Conservation (phyloP, 2,329 filamentous ascomycete genomes). For the Paraphaeosphaeria minitans region DNA sequence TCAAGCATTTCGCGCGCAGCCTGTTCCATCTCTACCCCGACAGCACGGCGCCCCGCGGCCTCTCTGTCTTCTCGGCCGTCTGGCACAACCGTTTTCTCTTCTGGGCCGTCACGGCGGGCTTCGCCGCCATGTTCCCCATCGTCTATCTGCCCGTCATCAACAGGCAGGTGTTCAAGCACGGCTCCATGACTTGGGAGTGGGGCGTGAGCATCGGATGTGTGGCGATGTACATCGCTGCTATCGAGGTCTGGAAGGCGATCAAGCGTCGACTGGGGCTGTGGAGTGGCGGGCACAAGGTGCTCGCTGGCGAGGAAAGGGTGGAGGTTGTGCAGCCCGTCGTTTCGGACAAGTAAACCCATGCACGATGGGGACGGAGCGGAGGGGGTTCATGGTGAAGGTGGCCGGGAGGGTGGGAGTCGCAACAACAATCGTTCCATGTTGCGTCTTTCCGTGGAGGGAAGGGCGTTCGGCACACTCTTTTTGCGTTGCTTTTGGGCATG, state of each 20-base stretch:
- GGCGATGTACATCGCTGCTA: conserved; percentile 48
- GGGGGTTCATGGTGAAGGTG: no score
- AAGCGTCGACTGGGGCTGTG: conserved; percentile 47
- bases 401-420: background rate
- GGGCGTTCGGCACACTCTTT: conserved; percentile 2
- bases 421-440: conserved; percentile 8
- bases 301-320: conserved; percentile 41
- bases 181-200: conserved; percentile 53
- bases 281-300: conserved; percentile 37
- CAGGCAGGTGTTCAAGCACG: conserved; percentile 53
- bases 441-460: background rate
- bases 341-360: conserved; percentile 4
- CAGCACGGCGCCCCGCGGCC: conserved; percentile 28
- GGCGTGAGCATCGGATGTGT: conserved; percentile 50
- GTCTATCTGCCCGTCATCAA: conserved; percentile 55
- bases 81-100: conserved; percentile 53
- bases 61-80: conserved; percentile 47
- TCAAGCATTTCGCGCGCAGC: conserved; percentile 52
- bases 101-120: conserved; percentile 49
- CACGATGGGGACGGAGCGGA: background rate
- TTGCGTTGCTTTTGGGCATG: conserved; percentile 1
- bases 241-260: conserved; percentile 54
- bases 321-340: conserved; percentile 7
- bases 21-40: conserved; percentile 54
- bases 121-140: conserved; percentile 51